A percentile compares a stretch with the other conserved stretches of the same genome.
Evolutionary conservation across 139 green algal genomes (phyloP).

Genomic region (Chlorella vulgaris): DNA sequence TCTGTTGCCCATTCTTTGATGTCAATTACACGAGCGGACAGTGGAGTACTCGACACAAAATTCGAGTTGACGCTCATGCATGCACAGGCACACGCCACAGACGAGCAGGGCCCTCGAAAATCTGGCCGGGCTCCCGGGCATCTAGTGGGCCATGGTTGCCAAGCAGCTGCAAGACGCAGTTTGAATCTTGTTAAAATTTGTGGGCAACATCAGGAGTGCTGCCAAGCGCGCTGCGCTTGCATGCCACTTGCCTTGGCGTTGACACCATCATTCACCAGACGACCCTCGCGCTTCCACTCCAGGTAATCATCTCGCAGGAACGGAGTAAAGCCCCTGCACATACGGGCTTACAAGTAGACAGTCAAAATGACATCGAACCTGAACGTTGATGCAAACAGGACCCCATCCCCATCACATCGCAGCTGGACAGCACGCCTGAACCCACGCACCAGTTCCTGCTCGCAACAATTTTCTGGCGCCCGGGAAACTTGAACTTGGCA

Average conservation of each 20-base stretch:
- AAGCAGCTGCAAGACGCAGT: slow-evolving; percentile 42
- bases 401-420: too few species aligned
- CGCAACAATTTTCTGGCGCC: slow-evolving; percentile 97
- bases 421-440: background rate
- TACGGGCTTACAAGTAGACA: background rate
- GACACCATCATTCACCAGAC: slow-evolving; percentile 87
- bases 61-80: too few species aligned
- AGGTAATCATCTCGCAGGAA: slow-evolving; percentile 90
- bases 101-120: slow-evolving; percentile 21
- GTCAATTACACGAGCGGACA: too few species aligned
- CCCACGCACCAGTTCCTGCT: slow-evolving; percentile 88
- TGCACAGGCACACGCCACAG: slow-evolving; percentile 31
- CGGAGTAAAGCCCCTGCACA: slow-evolving; percentile 93
- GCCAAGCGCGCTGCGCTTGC: background rate
- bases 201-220: background rate
- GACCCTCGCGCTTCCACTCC: slow-evolving; percentile 91
- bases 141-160: slow-evolving; percentile 73
- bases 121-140: slow-evolving; percentile 47
- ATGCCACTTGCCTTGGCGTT: slow-evolving; percentile 66
- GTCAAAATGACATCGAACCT: background rate
- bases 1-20: too few species aligned
- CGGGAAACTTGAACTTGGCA: slow-evolving; percentile 99
- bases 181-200: background rate
- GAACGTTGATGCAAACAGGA: background rate
- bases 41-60: too few species aligned